A percentile compares a stretch with the other conserved stretches of the same genome.
These are phyloP conservation scores for Rhodotorula sp. DNA, from an alignment of 1,284 basidiomycete species.

Conservation along the genomic window DNA sequence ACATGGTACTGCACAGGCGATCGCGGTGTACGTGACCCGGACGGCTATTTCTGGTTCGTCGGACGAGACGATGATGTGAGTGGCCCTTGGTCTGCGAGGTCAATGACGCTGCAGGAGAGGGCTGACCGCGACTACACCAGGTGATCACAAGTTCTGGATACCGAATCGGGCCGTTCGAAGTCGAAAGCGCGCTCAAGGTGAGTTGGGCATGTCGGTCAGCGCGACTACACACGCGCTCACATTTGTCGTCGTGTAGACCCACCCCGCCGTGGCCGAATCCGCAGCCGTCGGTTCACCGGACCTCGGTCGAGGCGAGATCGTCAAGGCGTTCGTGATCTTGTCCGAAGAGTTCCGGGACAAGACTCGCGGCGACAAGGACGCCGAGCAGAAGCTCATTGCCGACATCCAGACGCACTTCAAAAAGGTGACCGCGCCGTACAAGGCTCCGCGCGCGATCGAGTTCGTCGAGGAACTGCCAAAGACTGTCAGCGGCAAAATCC, in stretches of 20 bases:
- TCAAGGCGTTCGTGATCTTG: constrained; percentile 38
- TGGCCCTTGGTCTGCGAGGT: too few relatives aligned
- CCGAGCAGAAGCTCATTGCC: constrained; percentile 12
- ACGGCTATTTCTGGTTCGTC: constrained; percentile 39
- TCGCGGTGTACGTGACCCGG: constrained; percentile 24
- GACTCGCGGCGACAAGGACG: neutral
- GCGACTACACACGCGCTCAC: neutral
- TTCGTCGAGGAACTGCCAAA: constrained; percentile 23
- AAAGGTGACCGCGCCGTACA: constrained; percentile 36
- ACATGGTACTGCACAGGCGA: constrained; percentile 39
- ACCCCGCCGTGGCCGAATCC: constrained; percentile 39
- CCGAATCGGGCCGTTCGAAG: constrained; percentile 38
- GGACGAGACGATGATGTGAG: constrained; percentile 37
- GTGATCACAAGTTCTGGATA: constrained; percentile 36
- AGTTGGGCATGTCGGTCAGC: neutral
- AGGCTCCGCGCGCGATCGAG: constrained; percentile 36
- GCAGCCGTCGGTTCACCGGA: constrained; percentile 39
- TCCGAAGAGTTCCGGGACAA: constrained; percentile 23
- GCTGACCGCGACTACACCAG: neutral
- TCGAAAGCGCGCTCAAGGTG: constrained; percentile 37
- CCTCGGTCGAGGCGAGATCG: constrained; percentile 25
- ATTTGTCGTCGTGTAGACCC: constrained; percentile 8
- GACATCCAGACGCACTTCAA: constrained; percentile 31
- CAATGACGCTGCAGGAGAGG: too few relatives aligned
- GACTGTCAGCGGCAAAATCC: constrained; percentile 37